A percentile compares a stretch with the other conserved stretches of the same genome.
Evolutionary conservation across 140 eudicot genomes (phyloP).

Genomic region (Erigeron philadelphicus): DNA sequence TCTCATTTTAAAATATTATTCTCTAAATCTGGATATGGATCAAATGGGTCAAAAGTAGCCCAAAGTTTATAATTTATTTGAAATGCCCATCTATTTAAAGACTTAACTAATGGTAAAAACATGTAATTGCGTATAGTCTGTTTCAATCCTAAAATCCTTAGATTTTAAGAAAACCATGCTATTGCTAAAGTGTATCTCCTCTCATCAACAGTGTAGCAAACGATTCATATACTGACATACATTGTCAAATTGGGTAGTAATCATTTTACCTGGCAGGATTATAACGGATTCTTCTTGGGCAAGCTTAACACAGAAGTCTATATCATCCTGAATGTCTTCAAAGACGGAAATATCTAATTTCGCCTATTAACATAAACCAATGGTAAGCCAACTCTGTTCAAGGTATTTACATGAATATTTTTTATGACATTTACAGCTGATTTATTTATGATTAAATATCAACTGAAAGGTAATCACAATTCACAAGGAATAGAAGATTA

Average conservation of each 20-base stretch:
- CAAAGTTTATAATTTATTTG: not conserved
- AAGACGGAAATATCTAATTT: slow-evolving; percentile 34
- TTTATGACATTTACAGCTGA: not conserved
- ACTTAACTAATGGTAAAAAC: no score
- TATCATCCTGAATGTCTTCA: slow-evolving; percentile 44
- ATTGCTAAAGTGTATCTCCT: no score
- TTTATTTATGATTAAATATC: not conserved
- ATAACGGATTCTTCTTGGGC: slow-evolving; percentile 42
- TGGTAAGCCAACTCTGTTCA: not conserved
- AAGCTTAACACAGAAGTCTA: slow-evolving; percentile 47
- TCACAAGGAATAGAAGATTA: not conserved
- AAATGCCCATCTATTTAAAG: not conserved
- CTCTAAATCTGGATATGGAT: not conserved
- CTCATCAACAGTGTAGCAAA: not conserved
- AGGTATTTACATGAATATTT: not conserved
- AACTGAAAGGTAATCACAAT: not conserved
- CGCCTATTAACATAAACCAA: slow-evolving; percentile 27
- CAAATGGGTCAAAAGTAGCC: not conserved
- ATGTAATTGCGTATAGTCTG: no score
- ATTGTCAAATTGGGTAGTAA: not conserved
- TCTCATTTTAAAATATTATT: not conserved
- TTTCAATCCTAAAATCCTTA: no score
- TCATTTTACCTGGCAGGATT: slow-evolving; percentile 42
- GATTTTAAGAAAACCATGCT: no score
- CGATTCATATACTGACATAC: not conserved